Evolutionary conservation across 352 stramenopile species (phyloP), one percentile per base, ranked within the genome.

Genomic region (Globisporangium yorkense): DNA sequence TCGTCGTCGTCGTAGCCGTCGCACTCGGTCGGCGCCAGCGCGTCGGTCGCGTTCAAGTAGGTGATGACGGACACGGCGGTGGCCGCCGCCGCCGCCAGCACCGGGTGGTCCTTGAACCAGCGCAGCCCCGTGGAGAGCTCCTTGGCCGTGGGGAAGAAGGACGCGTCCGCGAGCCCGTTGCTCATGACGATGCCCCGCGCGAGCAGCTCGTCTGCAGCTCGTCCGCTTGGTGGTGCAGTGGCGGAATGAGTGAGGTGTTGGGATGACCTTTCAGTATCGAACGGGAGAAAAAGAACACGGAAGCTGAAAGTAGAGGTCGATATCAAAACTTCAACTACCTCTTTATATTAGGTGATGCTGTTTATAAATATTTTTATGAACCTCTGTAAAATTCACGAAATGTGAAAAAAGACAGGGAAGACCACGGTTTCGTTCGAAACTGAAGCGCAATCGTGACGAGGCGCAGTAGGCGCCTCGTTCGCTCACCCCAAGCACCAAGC

Each of bases 121-220:
- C 92, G 82, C 37, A 94, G 61, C 8, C 85, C 83, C 45, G 77
- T 87, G 0, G 80, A 89, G 49, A 94, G 75, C 67, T 94, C 85
- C 62, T 92, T 88, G 62, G 80, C 76, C 6, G 83, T 92, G 40
- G 83, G 80, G 66, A 97, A 90, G 81, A 97, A 85, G 53, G 82
- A 89, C 41, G 77, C 68, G 33, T 70, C 67, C 24, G 67, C 62
- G 54, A 83, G 65, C 18, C 59, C 61, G 54, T 67, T 63, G 68
- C 72, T 75, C 72, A 77, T 77, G 29, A 1, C 20, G 3, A n/a
- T 37, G 6, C 8, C 5, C 3, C 33, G 33, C 33, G 24, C 24
- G 24, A 27, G 24, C 24, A 27, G 24, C 24, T 27, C 24, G 24
- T 27, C 24, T 27, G 24, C 24, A 27, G 24, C 24, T 27, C 24